These are phyloP conservation scores for Puya raimondii DNA, from an alignment of 176 grass and related monocot genomes.

Conservation along the genomic window DNA sequence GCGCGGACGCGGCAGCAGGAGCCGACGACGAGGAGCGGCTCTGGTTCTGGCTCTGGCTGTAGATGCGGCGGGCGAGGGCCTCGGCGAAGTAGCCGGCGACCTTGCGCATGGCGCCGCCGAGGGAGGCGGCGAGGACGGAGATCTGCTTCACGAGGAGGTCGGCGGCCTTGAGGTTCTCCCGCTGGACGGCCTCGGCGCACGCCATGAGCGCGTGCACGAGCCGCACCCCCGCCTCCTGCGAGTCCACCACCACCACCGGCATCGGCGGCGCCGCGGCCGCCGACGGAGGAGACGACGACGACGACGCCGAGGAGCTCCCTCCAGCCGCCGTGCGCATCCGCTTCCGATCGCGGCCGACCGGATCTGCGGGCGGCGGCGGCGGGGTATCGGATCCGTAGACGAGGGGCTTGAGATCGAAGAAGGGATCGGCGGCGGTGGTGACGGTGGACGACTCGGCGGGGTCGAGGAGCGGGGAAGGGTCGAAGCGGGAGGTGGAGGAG, in stretches of 20 bases:
- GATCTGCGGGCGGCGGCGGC: slow-evolving; percentile 37
- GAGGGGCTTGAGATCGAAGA: background rate
- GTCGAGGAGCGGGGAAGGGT: slow-evolving; percentile 35
- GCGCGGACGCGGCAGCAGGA: slow-evolving; percentile 1
- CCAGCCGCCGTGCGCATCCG: slow-evolving; percentile 71
- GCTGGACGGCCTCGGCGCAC: slow-evolving; percentile 80
- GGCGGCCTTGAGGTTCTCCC: slow-evolving; percentile 69
- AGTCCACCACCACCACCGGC: slow-evolving; percentile 62
- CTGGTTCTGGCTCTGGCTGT: background rate
- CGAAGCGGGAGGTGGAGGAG: slow-evolving; percentile 18
- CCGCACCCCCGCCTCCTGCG: slow-evolving; percentile 80
- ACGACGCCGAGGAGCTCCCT: slow-evolving; percentile 49
- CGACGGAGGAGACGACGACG: slow-evolving; percentile 45
- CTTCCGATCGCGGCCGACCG: slow-evolving; percentile 43
- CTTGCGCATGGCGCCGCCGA: slow-evolving; percentile 90
- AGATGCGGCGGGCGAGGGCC: slow-evolving; percentile 76
- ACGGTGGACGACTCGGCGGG: slow-evolving; percentile 37
- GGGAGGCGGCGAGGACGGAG: slow-evolving; percentile 61
- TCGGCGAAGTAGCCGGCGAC: slow-evolving; percentile 87
- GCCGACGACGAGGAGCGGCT: too few relatives aligned
- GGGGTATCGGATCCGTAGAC: slow-evolving; percentile 10
- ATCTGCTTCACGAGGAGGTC: slow-evolving; percentile 80
- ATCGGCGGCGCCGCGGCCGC: slow-evolving; percentile 19
- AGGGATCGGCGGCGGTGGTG: slow-evolving; percentile 26
- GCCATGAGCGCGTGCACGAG: slow-evolving; percentile 81